phyloP scores from a whole-genome alignment of 2,329 filamentous ascomycete genomes.

The Pyricularia sp. region DNA sequence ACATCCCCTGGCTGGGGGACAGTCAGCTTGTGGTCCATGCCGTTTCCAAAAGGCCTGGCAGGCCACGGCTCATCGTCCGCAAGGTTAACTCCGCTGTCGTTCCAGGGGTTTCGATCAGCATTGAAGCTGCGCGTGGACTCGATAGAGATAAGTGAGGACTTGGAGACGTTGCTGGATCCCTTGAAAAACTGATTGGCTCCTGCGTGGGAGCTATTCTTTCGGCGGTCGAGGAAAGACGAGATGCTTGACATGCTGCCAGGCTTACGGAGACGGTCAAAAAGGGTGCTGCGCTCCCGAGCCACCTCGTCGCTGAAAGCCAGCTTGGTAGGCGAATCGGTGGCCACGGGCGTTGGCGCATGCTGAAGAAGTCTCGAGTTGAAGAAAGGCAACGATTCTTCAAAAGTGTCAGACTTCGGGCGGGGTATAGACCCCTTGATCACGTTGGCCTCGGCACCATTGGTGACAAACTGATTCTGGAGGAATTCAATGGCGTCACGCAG shows the following conservation, averaged over 20 bases:
- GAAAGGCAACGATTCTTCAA: constrained; percentile 92
- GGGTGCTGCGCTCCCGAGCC: constrained; percentile 66
- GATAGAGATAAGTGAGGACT: constrained; percentile 90
- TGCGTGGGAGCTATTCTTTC: constrained; percentile 87
- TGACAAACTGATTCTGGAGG: constrained; percentile 74
- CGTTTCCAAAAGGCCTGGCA: constrained; percentile 54
- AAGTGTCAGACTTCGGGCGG: constrained; percentile 96
- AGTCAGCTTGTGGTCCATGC: constrained; percentile 53
- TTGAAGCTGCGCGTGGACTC: constrained; percentile 87
- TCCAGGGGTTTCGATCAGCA: constrained; percentile 95
- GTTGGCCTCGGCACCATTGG: constrained; percentile 77
- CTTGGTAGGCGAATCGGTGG: constrained; percentile 83
- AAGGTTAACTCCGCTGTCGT: constrained; percentile 92
- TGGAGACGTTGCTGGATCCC: constrained; percentile 81
- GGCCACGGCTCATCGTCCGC: constrained; percentile 69
- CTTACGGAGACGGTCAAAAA: constrained; percentile 90
- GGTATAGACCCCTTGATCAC: constrained; percentile 92
- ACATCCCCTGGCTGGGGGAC: constrained; percentile 68
- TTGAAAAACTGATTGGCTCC: constrained; percentile 83
- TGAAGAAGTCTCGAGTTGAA: constrained; percentile 96
- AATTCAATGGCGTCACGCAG: constrained; percentile 95
- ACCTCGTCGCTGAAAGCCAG: constrained; percentile 75
- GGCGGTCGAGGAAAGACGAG: constrained; percentile 88
- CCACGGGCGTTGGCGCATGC: constrained; percentile 66
- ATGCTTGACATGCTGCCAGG: constrained; percentile 91